A percentile compares a stretch with the other conserved stretches of the same genome.
Conservation (phyloP, 208 protist species). For the Angomonas ambiguus region DNA sequence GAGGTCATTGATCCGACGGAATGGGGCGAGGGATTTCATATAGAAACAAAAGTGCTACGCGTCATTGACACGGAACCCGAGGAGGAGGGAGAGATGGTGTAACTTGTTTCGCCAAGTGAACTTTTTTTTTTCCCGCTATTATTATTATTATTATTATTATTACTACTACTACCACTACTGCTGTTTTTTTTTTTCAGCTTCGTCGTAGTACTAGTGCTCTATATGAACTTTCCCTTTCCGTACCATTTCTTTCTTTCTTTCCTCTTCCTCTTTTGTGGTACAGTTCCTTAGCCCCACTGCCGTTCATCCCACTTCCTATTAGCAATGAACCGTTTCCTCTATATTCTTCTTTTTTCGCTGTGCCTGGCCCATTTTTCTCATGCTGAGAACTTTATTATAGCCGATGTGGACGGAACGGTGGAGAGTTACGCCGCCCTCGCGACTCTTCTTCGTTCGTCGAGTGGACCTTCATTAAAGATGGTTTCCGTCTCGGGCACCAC, state of each 20-base stretch:
- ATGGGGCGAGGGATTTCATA: not conserved
- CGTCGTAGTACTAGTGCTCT: not conserved
- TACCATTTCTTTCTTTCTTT: too few relatives aligned
- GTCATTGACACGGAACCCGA: not conserved
- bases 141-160: not conserved
- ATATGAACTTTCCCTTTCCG: too few relatives aligned
- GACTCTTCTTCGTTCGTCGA: slow-evolving; percentile 17
- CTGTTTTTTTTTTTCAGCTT: not conserved
- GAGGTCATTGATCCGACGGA: not conserved
- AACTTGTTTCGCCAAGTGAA: not conserved
- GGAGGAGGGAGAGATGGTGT: not conserved
- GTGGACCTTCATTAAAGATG: slow-evolving; percentile 16
- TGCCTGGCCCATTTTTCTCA: not conserved
- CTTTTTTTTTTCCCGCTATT: not conserved
- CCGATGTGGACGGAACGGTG: slow-evolving; percentile 33
- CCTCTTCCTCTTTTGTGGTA: too few relatives aligned
- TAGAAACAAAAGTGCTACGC: not conserved
- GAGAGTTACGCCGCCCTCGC: slow-evolving; percentile 37
- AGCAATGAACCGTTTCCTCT: not conserved
- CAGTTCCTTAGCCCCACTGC: too few relatives aligned
- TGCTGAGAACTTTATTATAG: slow-evolving; percentile 16
- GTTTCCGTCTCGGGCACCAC: slow-evolving; percentile 23
- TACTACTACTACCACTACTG: not conserved
- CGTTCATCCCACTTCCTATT: too few relatives aligned
- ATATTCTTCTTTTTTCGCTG: not conserved